These are phyloP conservation scores for Alternaria metachromatica DNA, from an alignment of 2,329 filamentous ascomycete genomes.

Conservation along the genomic window DNA sequence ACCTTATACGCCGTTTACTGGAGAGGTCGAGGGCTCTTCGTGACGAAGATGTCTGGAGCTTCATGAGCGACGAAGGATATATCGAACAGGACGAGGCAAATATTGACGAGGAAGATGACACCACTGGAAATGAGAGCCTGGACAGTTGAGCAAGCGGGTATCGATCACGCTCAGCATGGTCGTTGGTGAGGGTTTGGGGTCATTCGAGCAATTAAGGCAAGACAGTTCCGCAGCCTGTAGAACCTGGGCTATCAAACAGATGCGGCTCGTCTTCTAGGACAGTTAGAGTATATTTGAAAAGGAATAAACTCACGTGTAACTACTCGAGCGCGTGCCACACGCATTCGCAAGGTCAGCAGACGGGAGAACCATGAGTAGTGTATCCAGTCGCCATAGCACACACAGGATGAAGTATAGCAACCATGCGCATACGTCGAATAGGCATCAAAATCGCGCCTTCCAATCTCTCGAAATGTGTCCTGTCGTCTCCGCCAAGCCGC, in stretches of 20 bases:
- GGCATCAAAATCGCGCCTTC: neutral
- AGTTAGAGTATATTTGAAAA: neutral
- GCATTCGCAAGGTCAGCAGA: neutral
- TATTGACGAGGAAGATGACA: neutral
- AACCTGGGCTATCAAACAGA: rapidly evolving
- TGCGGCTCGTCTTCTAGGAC: neutral
- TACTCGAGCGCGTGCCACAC: neutral
- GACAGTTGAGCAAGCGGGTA: neutral
- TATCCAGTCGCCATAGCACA: neutral
- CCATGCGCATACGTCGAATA: neutral
- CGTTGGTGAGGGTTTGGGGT: neutral
- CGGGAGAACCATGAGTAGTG: neutral
- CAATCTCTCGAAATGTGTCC: neutral
- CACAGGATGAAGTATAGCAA: neutral
- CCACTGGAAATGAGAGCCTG: neutral
- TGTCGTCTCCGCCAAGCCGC: neutral
- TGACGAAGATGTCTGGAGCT: neutral
- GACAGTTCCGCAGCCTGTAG: rapidly evolving
- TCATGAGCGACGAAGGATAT: neutral
- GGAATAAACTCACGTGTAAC: neutral
- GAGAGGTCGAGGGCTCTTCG: neutral
- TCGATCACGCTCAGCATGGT: neutral
- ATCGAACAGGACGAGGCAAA: neutral
- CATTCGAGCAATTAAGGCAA: neutral
- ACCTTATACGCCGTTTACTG: too few species aligned